Base-by-base conservation (phyloP, 345 rosid genomes). In the Leavenworthia alabamica region DNA sequence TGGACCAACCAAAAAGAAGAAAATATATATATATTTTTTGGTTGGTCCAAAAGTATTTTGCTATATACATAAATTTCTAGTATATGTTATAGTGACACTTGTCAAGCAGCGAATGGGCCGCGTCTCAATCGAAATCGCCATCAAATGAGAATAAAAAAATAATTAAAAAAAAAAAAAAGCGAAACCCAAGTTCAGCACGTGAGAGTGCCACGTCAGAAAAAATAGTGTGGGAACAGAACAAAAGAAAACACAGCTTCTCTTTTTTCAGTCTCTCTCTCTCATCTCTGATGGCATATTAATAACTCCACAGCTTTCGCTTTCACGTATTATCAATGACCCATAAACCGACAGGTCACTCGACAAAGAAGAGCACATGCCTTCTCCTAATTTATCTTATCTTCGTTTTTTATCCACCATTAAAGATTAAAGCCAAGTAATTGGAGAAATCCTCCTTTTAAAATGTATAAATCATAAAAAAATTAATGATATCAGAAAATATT, bases 311-410 rank as follows among this genome's bases (percentile, higher is more conserved):
- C 63, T 70, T 54, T 62, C 62, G 73, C 68, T 62, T 54, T 70
- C 74, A 62, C 62, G 73, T 69, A 27, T 70, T 70, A 62, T 54
- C 63, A 54, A 70, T 70, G 68, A 55, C 74, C 74, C 57, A 63
- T 70, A 56, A 70, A 56, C 74, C 64, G 70, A 70, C 74, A 70
- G 69, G 64, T 62, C 74, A 70, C 69, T 55, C 5, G 2, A 29
- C 26, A 47, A 63, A 70, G 59, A 64, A 63, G 59, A 49, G 7
- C 74, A 63, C 74, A 70, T 70, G 70, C 69, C 37, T 59, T 36
- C 62, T 54, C 56, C 56, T 35, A 7, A 15, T 59, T 59, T 59
- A 68, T 59, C 73, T 68, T 68, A 50, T 68, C 73, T 68, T 50
- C 51, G 0, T 42, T 68, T 37, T 33, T 12, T n/a, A 59, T 57